These are phyloP conservation scores for Neofusicoccum parvum DNA, from an alignment of 2,329 filamentous ascomycete species.

Conservation along the genomic window DNA sequence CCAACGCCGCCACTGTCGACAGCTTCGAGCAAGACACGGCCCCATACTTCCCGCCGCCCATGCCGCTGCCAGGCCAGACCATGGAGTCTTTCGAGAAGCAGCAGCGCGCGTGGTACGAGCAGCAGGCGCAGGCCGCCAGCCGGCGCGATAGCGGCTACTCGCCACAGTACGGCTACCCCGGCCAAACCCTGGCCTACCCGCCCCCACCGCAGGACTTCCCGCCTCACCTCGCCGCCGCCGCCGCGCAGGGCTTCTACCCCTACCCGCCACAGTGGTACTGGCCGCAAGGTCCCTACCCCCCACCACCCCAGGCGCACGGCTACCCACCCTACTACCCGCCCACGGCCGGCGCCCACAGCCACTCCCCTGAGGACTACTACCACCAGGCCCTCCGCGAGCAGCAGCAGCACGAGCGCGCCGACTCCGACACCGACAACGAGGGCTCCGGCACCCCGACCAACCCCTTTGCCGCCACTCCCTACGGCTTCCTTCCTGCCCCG, in stretches of 20 bases:
- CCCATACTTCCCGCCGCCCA: not conserved
- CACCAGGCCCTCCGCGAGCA: slow-evolving; percentile 17
- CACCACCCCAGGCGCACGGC: not conserved
- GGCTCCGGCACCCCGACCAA: not conserved
- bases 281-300: not conserved
- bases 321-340: not conserved
- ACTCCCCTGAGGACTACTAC: slow-evolving; percentile 10
- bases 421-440: not conserved
- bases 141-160: slow-evolving; percentile 16
- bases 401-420: not conserved
- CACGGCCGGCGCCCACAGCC: not conserved
- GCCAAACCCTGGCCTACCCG: too few species aligned
- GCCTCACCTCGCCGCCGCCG: not conserved
- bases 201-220: not conserved
- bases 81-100: slow-evolving; percentile 13
- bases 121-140: not conserved
- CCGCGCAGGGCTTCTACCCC: not conserved
- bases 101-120: slow-evolving; percentile 11
- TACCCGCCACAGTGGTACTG: slow-evolving; percentile 13
- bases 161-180: not conserved
- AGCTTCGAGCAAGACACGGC: not conserved
- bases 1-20: slow-evolving; percentile 4
- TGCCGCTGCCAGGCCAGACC: not conserved
- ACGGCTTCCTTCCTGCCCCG: not conserved
- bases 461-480: not conserved